Evolutionary conservation across 2,329 filamentous ascomycete species (phyloP), one percentile per base, ranked within the genome.

Genomic region (Aspergillus jensenii): DNA sequence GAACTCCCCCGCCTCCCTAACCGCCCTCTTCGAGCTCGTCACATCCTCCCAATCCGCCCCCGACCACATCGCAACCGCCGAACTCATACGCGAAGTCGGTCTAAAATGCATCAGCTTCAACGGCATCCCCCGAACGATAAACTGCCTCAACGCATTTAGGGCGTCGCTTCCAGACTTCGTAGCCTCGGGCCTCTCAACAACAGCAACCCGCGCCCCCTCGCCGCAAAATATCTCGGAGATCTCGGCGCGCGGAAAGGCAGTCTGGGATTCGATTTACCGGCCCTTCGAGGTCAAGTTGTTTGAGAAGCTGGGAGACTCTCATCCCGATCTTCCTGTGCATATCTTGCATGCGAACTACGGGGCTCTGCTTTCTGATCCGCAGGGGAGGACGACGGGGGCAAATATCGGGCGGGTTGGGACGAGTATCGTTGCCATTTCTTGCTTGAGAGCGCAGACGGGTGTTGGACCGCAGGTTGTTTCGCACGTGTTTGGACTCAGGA

Each of bases 401-500:
- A 82, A 80, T 17, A 83, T 90, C 0, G 91, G 91, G 0, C 76
- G 91, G 1, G 82, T 90, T 0, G 75, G 91, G 61, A 95, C 90
- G 0, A 89, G 85, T 54, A 74, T 95, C 12, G 81, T 92, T 4
- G 91, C 89, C 0, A 82, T 96, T 31, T 81, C 90, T 5, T 92
- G 90, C 67, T 72, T 96, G 71, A 78, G 91, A 3, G 84, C 90
- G 45, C 91, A 95, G 79, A 90, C 88, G 9, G 91, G 91, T 0
- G 91, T 95, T 0, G 91, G 87, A 0, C 91, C 90, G 1, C 91
- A 95, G 79, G 90, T 96, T 12, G 76, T 89, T 17, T 91, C 87
- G 64, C 91, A 96, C 74, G 81, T 95, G 0, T 93, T 92, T 76
- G 91, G 91, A 0, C 70, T 96, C 74, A 76, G 89, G 58, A 95